A percentile compares a stretch with the other conserved stretches of the same genome.
Conservation (phyloP, 306 rosid genomes). For the Corylus avellana region DNA sequence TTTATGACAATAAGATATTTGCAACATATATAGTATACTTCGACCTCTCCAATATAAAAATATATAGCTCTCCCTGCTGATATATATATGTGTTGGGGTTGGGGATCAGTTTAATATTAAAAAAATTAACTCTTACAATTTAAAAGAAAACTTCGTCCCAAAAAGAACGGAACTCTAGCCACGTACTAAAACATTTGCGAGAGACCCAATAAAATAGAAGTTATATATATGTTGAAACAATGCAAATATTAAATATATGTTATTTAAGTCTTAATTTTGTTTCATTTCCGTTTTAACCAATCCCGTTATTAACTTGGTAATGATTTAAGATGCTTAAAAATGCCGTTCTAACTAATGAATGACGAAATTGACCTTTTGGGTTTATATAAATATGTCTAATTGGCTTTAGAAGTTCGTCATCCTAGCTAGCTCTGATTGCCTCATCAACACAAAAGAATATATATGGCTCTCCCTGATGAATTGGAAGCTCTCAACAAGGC, state of each 20-base stretch:
- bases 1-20: no score
- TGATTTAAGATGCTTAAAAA: neutral
- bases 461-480: conserved; percentile 60
- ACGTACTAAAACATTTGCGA: no score
- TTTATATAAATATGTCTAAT: conserved; percentile 19
- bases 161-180: no score
- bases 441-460: neutral
- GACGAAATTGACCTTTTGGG: conserved; percentile 39
- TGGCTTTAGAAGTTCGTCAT: conserved; percentile 8
- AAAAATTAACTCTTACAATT: no score
- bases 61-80: no score
- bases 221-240: no score
- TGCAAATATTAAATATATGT: neutral
- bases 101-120: no score
- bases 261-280: neutral
- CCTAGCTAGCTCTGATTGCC: neutral
- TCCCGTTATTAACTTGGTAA: neutral
- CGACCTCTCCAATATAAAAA: no score
- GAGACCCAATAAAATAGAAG: no score
- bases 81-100: no score
- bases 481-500: conserved; percentile 65
- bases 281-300: neutral
- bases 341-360: neutral
- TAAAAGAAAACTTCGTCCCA: no score
- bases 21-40: neutral